Base-by-base conservation (phyloP, 1,139 yeast genomes). In the Zygoascus hellenicus region DNA sequence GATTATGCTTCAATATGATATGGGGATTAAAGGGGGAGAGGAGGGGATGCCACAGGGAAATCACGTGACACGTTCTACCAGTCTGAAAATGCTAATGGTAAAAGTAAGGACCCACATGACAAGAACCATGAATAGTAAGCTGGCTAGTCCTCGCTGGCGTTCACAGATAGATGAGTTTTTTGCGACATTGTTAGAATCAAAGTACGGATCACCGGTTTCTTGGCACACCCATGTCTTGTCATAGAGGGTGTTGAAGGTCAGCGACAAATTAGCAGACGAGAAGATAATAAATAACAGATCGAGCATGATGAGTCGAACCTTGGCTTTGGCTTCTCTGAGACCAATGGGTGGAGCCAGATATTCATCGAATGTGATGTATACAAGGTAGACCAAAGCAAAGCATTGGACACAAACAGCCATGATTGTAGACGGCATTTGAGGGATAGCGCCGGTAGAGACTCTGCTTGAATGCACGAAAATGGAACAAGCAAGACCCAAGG, bases 291-390 rank as follows among this genome's bases (percentile, higher is more conserved):
- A 88, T 33, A 90, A 68, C 43, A 90, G 70, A 61, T 92, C 98
- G 54, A 88, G 71, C 75, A 89, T 72, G 47, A 78, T 74, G 50
- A 89, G 75, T 58, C 88, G 75, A 74, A 90, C 77, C 61, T 90
- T 90, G 26, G 84, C 89, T 55, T 78, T 71, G 0, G 96, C 95
- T 54, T 86, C 80, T 54, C 97, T 75, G 44, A 90, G 72, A 0
- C 97, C 98, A 46, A 92, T 67, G 0, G 97, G 98, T 62, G 87
- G 84, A 16, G 97, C 95, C 19, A 83, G 76, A 64, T 87, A 90
- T 64, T 92, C 98, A 65, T 92, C 97, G 58, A 81, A 82, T 1
- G 96, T 81, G 63, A 90, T 87, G 65, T 86, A 89, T 9, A 81
- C 69, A 50, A 89, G 75, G 61, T 92, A 92, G 0, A 79, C 77